Conservation (phyloP, 352 stramenopile genomes). For the Globisporangium cylindrosporum region DNA sequence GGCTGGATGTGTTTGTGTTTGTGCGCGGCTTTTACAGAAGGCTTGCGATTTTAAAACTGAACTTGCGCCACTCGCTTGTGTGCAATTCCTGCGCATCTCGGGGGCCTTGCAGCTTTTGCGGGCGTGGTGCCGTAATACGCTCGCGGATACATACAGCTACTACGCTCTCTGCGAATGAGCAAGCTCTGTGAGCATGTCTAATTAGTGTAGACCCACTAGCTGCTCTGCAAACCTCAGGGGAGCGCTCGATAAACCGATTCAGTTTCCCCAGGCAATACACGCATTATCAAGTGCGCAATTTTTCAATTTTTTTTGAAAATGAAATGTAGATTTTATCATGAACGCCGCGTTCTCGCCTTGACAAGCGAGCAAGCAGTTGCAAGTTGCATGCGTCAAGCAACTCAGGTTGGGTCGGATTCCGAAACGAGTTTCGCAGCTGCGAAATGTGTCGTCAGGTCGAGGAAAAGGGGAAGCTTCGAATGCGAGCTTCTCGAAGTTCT, state of each 20-base stretch:
- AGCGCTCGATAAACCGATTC: too few relatives aligned
- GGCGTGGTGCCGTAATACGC: not conserved
- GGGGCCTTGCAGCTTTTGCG: not conserved
- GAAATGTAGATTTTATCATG: not conserved
- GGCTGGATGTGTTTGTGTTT: not conserved
- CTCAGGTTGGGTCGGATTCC: not conserved
- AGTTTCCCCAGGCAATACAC: too few relatives aligned
- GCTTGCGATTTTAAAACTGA: not conserved
- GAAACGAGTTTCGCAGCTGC: not conserved
- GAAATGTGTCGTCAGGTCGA: constrained; percentile 9
- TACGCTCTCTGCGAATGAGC: not conserved
- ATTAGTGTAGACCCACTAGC: too few relatives aligned
- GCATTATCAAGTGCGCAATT: not conserved
- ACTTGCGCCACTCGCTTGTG: not conserved
- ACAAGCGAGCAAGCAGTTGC: not conserved
- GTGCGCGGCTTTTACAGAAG: not conserved
- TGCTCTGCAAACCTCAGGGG: too few relatives aligned
- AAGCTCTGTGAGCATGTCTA: too few relatives aligned
- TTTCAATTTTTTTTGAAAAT: not conserved
- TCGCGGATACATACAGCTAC: not conserved
- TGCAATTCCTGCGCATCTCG: not conserved
- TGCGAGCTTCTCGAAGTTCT: constrained; percentile 4
- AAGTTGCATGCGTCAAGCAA: not conserved
- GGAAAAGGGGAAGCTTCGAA: not conserved
- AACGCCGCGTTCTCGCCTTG: not conserved